These are phyloP conservation scores for Dalbergia oliveri DNA, from an alignment of 306 rosid genomes.

Conservation along the genomic window DNA sequence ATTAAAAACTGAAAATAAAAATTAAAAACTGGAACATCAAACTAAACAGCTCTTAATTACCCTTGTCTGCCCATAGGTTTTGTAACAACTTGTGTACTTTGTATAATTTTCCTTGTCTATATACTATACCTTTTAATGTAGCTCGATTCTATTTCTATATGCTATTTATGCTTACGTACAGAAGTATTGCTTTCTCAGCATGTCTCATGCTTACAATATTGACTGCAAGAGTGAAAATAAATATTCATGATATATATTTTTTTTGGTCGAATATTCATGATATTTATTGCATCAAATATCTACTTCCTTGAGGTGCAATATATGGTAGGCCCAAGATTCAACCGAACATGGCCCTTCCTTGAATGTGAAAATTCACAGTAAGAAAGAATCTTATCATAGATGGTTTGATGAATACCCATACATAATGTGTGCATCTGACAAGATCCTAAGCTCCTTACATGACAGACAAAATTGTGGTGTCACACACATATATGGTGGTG, in stretches of 20 bases:
- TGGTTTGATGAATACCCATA: constrained; percentile 39
- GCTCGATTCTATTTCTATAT: not conserved
- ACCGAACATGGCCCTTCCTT: constrained; percentile 28
- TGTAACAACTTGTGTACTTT: not conserved
- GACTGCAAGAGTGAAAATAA: constrained; percentile 1
- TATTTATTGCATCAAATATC: constrained; percentile 9
- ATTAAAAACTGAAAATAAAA: no score
- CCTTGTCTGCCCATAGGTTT: not conserved
- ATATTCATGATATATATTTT: not conserved
- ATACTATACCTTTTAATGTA: not conserved
- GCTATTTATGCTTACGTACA: not conserved
- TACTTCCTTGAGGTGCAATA: constrained; percentile 39
- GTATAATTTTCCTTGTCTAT: no score
- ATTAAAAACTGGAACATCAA: no score
- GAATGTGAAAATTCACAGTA: constrained; percentile 19
- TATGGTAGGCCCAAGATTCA: constrained; percentile 45
- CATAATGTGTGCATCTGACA: constrained; percentile 37
- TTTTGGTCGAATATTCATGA: not conserved
- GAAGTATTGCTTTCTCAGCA: not conserved
- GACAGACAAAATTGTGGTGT: constrained; percentile 38
- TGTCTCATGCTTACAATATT: not conserved
- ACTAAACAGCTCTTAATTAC: no score
- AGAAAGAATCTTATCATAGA: constrained; percentile 49
- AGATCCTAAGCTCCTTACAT: constrained; percentile 42
- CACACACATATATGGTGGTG: constrained; percentile 37